These are phyloP conservation scores for Annulohypoxylon bovei DNA, from an alignment of 495 filamentous ascomycete species.

Conservation along the genomic window DNA sequence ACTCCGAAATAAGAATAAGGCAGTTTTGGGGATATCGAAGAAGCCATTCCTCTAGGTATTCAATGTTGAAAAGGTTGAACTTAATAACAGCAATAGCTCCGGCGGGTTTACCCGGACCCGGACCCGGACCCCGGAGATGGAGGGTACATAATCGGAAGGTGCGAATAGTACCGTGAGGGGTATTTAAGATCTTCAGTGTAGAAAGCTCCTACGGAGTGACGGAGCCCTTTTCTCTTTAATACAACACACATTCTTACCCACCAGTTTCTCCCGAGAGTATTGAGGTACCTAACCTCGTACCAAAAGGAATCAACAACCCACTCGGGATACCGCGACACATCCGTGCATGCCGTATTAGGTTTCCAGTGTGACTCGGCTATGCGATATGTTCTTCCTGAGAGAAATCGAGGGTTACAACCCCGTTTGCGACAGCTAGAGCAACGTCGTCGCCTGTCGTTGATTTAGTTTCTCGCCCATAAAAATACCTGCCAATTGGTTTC, in stretches of 20 bases:
- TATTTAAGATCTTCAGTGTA: no score
- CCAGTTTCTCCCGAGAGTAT: not conserved
- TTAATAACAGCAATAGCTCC: conserved; percentile 5
- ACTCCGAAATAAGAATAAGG: no score
- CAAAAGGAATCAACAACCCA: conserved; percentile 10
- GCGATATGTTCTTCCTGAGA: not conserved
- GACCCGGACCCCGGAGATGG: no score
- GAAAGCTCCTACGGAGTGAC: no score
- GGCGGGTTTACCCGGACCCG: not conserved
- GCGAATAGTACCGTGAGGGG: no score
- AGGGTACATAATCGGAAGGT: no score
- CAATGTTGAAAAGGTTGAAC: conserved; percentile 14
- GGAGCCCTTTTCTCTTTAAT: no score
- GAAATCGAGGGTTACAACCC: conserved; percentile 5
- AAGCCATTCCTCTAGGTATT: conserved; percentile 18
- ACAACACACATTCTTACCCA: no score
- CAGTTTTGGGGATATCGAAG: not conserved
- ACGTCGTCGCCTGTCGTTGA: not conserved
- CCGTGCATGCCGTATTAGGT: conserved; percentile 2
- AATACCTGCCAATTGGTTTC: no score
- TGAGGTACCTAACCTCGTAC: not conserved
- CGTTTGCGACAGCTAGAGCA: conserved; percentile 13
- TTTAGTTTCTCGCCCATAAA: no score
- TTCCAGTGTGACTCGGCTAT: conserved; percentile 11
- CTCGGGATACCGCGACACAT: conserved; percentile 5